These are phyloP conservation scores for Fusarium poae DNA, from an alignment of 2,329 filamentous ascomycete genomes.

Conservation along the genomic window DNA sequence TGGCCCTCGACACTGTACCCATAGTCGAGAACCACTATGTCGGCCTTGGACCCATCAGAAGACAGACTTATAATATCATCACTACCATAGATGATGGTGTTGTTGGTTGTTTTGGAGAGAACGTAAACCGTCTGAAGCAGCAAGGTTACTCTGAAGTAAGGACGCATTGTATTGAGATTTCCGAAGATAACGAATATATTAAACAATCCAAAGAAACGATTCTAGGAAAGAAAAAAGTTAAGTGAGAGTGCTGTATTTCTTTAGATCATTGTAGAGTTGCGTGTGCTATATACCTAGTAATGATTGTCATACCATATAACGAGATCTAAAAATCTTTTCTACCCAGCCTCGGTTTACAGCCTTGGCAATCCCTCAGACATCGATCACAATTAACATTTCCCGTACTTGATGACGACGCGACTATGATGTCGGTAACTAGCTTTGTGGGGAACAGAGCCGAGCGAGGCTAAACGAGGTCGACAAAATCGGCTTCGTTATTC, in stretches of 20 bases:
- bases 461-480: not conserved
- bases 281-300: not conserved
- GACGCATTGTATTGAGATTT: not conserved
- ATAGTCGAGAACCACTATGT: not conserved
- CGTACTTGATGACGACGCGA: not conserved
- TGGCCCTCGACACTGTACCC: not conserved
- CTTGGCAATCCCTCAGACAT: not conserved
- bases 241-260: not conserved
- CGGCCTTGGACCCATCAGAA: not conserved
- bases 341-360: not conserved
- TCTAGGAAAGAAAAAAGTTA: not conserved
- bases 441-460: not conserved
- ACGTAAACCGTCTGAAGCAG: not conserved
- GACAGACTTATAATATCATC: not conserved
- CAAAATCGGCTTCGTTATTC: not conserved
- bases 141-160: not conserved
- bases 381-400: not conserved
- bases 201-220: not conserved
- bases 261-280: not conserved
- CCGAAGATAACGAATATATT: fast-evolving
- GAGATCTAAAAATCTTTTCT: not conserved
- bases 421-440: not conserved
- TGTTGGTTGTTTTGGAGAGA: fast-evolving
- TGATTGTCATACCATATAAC: fast-evolving
- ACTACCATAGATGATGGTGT: not conserved